Percentiles rank a stretch among this genome's conserved stretches.
Evolutionary conservation across 2,329 filamentous ascomycete genomes (phyloP).

Genomic region (Fusarium chuoi): DNA sequence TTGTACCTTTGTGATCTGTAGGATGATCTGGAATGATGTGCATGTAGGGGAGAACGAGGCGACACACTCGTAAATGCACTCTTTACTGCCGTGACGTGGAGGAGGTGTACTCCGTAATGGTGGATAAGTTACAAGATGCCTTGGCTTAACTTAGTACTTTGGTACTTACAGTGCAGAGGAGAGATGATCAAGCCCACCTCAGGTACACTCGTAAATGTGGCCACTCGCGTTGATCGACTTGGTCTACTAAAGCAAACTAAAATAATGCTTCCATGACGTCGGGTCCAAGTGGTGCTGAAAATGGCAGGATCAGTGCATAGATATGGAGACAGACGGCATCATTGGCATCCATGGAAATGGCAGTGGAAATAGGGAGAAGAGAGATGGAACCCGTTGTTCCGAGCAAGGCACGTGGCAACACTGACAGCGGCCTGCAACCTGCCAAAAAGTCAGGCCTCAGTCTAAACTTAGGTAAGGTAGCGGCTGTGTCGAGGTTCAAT

Average conservation of each 20-base stretch:
- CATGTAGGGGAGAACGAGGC: neutral
- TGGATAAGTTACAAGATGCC: neutral
- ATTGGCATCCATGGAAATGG: neutral
- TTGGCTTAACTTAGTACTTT: neutral
- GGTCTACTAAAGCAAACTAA: neutral
- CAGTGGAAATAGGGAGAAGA: slow-evolving; percentile 13
- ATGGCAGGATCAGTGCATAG: slow-evolving; percentile 10
- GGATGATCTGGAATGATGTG: neutral
- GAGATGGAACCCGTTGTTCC: neutral
- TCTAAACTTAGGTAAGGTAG: neutral
- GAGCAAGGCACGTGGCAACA: slow-evolving; percentile 32
- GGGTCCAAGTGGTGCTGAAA: neutral
- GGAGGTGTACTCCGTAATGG: neutral
- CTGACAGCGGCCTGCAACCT: neutral
- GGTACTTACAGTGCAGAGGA: neutral
- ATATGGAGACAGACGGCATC: neutral
- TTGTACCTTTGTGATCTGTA: neutral
- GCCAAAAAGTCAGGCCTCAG: slow-evolving; percentile 20
- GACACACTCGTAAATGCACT: slow-evolving; percentile 5
- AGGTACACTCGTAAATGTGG: neutral
- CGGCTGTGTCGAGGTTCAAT: neutral
- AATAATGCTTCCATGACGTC: slow-evolving; percentile 4
- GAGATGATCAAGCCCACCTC: neutral
- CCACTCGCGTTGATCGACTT: neutral
- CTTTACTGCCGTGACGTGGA: slow-evolving; percentile 5